Percentiles rank a stretch among this genome's conserved stretches.
Evolutionary conservation across 1,284 basidiomycete species (phyloP).

Genomic region (Rhodotorula mucilaginosa): DNA sequence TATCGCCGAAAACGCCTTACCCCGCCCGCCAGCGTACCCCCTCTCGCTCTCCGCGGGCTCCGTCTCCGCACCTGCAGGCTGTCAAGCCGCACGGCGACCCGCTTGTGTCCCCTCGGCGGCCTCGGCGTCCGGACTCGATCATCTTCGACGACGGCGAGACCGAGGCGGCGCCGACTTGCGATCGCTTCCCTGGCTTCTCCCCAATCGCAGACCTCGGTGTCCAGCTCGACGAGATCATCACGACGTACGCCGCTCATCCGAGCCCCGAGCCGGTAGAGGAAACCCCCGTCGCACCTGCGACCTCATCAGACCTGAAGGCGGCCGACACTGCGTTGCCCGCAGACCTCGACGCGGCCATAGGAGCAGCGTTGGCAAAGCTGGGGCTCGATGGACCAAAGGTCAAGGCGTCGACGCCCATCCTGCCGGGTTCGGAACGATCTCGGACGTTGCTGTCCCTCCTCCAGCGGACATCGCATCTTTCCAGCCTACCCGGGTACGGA

Average conservation of each 20-base stretch:
- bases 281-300: neutral
- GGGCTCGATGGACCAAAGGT: no score
- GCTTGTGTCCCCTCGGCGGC: neutral
- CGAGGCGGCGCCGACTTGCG: no score
- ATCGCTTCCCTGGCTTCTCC: neutral
- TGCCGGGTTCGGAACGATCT: neutral
- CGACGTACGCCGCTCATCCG: neutral
- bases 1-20: no score
- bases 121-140: constrained; percentile 1
- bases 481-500: constrained; percentile 26
- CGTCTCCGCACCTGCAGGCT: no score
- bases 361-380: neutral
- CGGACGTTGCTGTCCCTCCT: constrained; percentile 15
- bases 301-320: neutral
- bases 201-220: neutral
- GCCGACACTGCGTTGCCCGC: neutral
- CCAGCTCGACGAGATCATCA: constrained; percentile 1
- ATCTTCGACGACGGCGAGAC: no score
- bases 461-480: constrained; percentile 28
- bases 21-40: no score
- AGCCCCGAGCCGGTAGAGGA: neutral
- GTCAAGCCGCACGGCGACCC: no score
- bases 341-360: neutral
- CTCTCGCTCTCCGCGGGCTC: no score
- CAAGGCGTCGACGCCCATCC: neutral